Percentiles rank a stretch among this genome's conserved stretches.
phyloP scores from a whole-genome alignment of 768 basidiomycete species.

The Leccinum arenicola region DNA sequence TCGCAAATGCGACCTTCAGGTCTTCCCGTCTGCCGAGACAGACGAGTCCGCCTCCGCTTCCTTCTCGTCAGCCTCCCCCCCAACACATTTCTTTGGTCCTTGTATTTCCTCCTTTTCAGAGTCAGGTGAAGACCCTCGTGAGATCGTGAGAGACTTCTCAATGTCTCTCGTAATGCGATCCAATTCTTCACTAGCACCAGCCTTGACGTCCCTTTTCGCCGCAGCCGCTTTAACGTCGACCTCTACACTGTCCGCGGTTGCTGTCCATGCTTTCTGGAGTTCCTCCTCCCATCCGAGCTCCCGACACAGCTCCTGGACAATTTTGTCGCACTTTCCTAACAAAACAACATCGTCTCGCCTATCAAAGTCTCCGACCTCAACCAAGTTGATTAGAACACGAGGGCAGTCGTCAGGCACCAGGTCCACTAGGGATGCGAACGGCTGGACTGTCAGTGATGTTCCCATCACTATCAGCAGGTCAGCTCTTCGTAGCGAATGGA shows the following conservation, averaged over 20 bases:
- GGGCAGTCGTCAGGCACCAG: conserved; percentile 58
- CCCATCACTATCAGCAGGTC: conserved; percentile 91
- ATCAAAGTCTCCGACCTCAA: conserved; percentile 70
- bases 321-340: conserved; percentile 70
- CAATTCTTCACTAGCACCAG: conserved; percentile 20
- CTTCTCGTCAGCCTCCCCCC: background rate
- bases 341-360: conserved; percentile 57
- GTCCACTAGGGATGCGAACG: conserved; percentile 77
- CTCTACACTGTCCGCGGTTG: conserved; percentile 39
- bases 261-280: conserved; percentile 51
- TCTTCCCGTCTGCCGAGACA: conserved; percentile 6
- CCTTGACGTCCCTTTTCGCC: conserved; percentile 7
- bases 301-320: conserved; percentile 56
- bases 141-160: conserved; percentile 20
- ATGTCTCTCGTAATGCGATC: conserved; percentile 26
- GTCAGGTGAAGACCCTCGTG: conserved; percentile 2
- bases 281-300: conserved; percentile 77
- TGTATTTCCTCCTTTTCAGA: conserved; percentile 1
- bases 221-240: conserved; percentile 2
- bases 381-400: conserved; percentile 87
- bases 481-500: conserved; percentile 55
- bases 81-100: background rate
- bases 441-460: conserved; percentile 83
- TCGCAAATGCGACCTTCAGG: background rate
- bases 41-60: background rate